These are phyloP conservation scores for Linum usitatissimum DNA, from an alignment of 345 rosid species.

Conservation along the genomic window DNA sequence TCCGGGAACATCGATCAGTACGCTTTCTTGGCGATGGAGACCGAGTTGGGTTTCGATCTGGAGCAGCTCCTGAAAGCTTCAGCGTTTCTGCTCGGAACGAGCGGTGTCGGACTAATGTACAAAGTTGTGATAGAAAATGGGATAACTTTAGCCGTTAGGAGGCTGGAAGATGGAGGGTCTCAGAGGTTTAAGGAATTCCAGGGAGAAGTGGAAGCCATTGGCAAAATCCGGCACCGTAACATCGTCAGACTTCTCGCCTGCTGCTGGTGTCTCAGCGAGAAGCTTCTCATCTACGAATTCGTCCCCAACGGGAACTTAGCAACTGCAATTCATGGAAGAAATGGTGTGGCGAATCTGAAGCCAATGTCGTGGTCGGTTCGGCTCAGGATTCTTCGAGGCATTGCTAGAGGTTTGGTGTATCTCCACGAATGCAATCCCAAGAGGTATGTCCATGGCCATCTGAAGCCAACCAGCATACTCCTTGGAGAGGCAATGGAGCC, in stretches of 20 bases:
- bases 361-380: conserved; percentile 20
- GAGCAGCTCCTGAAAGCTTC: conserved; percentile 24
- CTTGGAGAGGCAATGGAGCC: conserved; percentile 24
- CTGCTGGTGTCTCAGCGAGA: conserved; percentile 23
- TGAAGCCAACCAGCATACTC: conserved; percentile 18
- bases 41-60: conserved; percentile 13
- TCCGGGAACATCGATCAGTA: conserved; percentile 22
- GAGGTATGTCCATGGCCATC: conserved; percentile 22
- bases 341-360: conserved; percentile 15
- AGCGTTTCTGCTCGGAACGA: conserved; percentile 22
- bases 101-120: conserved; percentile 16
- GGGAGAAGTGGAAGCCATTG: conserved; percentile 20
- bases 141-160: conserved; percentile 17
- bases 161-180: conserved; percentile 19
- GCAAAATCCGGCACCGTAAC: conserved; percentile 19
- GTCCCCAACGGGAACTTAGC: conserved; percentile 20
- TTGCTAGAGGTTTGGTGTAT: conserved; percentile 17
- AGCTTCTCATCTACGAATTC: conserved; percentile 20
- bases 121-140: conserved; percentile 26
- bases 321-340: conserved; percentile 20
- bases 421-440: conserved; percentile 20
- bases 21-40: conserved; percentile 13
- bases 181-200: conserved; percentile 21
- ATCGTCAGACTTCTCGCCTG: conserved; percentile 18
- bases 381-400: conserved; percentile 15